These are phyloP conservation scores for Pittosporum tobira DNA, from an alignment of 129 eudicot genomes.

Conservation along the genomic window DNA sequence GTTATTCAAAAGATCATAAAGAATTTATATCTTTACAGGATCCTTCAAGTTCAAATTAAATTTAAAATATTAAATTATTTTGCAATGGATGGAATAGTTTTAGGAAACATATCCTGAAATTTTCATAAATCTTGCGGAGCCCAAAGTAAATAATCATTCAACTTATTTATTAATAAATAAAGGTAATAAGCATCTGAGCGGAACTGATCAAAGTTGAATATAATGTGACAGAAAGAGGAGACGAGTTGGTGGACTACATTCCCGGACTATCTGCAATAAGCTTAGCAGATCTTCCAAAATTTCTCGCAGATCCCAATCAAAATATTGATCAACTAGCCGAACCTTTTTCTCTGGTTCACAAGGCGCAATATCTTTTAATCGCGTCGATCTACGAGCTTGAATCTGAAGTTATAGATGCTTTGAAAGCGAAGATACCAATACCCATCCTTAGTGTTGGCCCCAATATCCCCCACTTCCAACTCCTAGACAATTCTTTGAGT, in stretches of 20 bases:
- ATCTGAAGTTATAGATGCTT: conserved; percentile 15
- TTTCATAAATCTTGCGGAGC: too few relatives aligned
- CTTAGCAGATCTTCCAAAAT: conserved; percentile 3
- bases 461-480: conserved; percentile 14
- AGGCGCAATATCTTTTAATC: conserved; percentile 12
- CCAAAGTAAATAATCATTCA: too few relatives aligned
- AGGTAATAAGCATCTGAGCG: too few relatives aligned
- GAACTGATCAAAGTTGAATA: too few relatives aligned
- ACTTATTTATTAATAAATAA: too few relatives aligned
- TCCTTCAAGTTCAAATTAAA: too few relatives aligned
- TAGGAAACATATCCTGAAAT: too few relatives aligned
- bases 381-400: conserved; percentile 20
- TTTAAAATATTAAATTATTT: too few relatives aligned
- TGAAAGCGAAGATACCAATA: conserved; percentile 12
- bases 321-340: neutral
- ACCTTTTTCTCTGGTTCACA: neutral
- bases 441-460: conserved; percentile 26
- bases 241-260: conserved; percentile 16
- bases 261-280: conserved; percentile 16
- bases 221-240: conserved; percentile 6
- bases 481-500: neutral
- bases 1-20: too few relatives aligned
- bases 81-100: too few relatives aligned
- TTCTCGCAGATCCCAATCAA: neutral
- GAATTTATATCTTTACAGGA: too few relatives aligned